Base-by-base conservation (phyloP, 345 rosid species). In the Eucalyptus curtisii region DNA sequence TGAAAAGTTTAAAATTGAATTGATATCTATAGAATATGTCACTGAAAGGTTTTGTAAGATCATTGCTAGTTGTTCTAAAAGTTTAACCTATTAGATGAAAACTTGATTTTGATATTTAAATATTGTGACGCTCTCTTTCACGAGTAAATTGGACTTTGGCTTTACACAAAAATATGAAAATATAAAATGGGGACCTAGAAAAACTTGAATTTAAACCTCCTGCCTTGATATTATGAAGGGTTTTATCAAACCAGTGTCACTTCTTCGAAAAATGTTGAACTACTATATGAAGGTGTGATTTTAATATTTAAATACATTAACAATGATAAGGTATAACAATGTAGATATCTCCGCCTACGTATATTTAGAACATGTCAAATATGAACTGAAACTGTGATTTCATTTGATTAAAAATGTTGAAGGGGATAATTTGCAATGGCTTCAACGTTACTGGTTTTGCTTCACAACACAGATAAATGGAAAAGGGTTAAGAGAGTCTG, bases 1-100 rank as follows among this genome's bases (percentile, higher is more conserved):
- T 52, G 57, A 52, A 52, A 20, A 3, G 57, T 52, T 52, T 52
- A 3, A 52, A 25, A 52, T 1, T 0, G 5, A 20, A 52, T 52
- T 52, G 25, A 8, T 5, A 52, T 52, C 57, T 52, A 52, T 20
- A 52, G 10, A 52, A 52, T 3, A 20, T 52, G 13, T 33, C 44
- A 33, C 19, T 71, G 44, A 71, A 71, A 71, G 24, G 40, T 71
- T 71, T 37, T 10, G 4, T 37, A 76, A 76, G 12, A 37, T 10
- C 1, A 4, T 16, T 33, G 22, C 1, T 2, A 3, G 2, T 2
- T 9, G 0, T 20, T 19, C 37, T 64, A 15, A 16, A 24, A 2
- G 3, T 22, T 76, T 76, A 76, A 76, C 4, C 1, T 37, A 20
- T 68, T 37, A 76, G 4, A 37, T 76, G 47, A 76, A 76, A 10